phyloP scores from a whole-genome alignment of 345 rosid genomes.

The Conringia planisiliqua region DNA sequence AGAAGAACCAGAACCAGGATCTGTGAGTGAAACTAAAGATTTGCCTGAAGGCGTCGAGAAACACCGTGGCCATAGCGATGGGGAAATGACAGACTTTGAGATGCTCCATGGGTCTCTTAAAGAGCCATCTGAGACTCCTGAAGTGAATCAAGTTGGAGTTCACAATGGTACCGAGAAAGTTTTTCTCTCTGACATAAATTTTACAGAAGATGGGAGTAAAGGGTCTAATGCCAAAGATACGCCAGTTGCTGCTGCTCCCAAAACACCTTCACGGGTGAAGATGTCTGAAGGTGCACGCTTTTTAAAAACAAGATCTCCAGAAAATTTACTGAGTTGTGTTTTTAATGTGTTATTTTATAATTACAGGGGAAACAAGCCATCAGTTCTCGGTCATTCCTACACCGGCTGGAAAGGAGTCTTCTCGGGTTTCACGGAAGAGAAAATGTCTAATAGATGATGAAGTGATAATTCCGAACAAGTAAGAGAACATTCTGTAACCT shows the following conservation, averaged over 20 bases:
- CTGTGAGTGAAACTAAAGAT: slow-evolving; percentile 12
- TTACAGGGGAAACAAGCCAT: slow-evolving; percentile 45
- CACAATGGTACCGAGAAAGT: slow-evolving; percentile 28
- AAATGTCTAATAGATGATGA: slow-evolving; percentile 60
- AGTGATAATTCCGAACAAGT: slow-evolving; percentile 61
- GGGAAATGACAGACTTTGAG: slow-evolving; percentile 21
- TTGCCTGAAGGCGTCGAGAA: slow-evolving; percentile 34
- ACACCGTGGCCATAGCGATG: slow-evolving; percentile 30
- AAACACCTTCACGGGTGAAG: slow-evolving; percentile 42
- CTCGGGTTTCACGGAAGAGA: slow-evolving; percentile 46
- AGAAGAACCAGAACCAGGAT: slow-evolving; percentile 9
- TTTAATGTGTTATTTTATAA: not conserved
- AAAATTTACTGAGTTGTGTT: not conserved
- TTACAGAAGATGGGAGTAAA: slow-evolving; percentile 17
- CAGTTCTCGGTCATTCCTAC: slow-evolving; percentile 50
- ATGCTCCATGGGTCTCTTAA: slow-evolving; percentile 10
- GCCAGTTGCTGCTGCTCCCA: slow-evolving; percentile 35
- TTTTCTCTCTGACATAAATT: slow-evolving; percentile 22
- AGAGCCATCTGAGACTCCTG: slow-evolving; percentile 24
- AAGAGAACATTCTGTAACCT: slow-evolving; percentile 30
- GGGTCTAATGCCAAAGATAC: slow-evolving; percentile 30
- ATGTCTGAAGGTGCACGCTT: slow-evolving; percentile 33
- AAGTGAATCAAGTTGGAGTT: slow-evolving; percentile 27
- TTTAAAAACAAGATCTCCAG: not conserved
- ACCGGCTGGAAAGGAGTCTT: slow-evolving; percentile 59